These are phyloP conservation scores for Pseudocercospora macadamiae DNA, from an alignment of 2,329 filamentous ascomycete species.

Conservation along the genomic window DNA sequence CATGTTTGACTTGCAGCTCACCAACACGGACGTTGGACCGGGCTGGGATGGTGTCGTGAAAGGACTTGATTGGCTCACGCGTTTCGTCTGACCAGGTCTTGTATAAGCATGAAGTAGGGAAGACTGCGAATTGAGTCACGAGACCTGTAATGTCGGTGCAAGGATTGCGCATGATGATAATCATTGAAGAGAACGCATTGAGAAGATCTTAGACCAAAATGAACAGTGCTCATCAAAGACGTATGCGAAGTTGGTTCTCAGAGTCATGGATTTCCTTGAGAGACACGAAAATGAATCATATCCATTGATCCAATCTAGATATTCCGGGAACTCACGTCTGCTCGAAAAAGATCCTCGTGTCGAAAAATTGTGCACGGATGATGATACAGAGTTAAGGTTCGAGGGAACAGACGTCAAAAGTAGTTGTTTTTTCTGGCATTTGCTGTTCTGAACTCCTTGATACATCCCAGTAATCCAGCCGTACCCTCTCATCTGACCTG, in stretches of 20 bases:
- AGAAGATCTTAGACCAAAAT: slow-evolving; percentile 1
- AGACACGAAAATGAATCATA: neutral
- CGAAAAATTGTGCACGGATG: no score
- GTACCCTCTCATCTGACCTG: neutral
- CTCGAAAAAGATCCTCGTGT: no score
- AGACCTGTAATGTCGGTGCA: neutral
- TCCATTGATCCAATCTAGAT: neutral
- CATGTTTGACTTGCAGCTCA: slow-evolving; percentile 29
- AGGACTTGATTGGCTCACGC: slow-evolving; percentile 22
- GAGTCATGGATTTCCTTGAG: slow-evolving; percentile 1
- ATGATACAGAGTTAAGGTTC: slow-evolving; percentile 6
- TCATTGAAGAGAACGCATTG: neutral
- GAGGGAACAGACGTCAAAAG: slow-evolving; percentile 4
- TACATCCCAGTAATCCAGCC: slow-evolving; percentile 3
- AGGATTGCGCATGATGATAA: neutral
- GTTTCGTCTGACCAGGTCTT: slow-evolving; percentile 8
- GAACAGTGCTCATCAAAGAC: no score
- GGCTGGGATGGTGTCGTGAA: slow-evolving; percentile 24
- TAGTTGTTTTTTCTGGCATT: neutral
- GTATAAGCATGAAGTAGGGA: neutral
- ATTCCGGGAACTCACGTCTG: neutral
- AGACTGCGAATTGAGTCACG: neutral
- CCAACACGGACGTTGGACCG: slow-evolving; percentile 16
- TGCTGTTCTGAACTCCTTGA: slow-evolving; percentile 9
- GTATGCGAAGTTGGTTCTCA: no score